Evolutionary conservation across 306 rosid species (phyloP).

Genomic region (Ormosia emarginata): DNA sequence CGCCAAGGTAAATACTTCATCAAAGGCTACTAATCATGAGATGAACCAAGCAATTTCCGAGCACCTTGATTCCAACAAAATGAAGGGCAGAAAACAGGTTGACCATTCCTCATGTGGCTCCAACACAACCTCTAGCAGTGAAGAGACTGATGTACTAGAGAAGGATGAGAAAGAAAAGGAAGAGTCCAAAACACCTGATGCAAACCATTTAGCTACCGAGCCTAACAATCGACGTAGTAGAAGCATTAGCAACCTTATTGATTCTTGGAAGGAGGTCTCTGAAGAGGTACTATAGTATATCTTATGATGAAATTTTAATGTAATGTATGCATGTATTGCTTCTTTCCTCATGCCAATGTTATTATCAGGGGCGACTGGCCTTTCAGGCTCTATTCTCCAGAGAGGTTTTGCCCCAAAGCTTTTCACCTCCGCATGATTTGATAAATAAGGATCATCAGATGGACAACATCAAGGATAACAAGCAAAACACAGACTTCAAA

Average conservation of each 20-base stretch:
- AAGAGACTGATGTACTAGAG: conserved; percentile 81
- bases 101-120: conserved; percentile 98
- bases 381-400: conserved; percentile 85
- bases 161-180: conserved; percentile 61
- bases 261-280: conserved; percentile 92
- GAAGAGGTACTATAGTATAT: conserved; percentile 63
- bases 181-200: conserved; percentile 56
- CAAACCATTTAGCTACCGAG: conserved; percentile 47
- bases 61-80: conserved; percentile 53
- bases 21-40: conserved; percentile 49
- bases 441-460: conserved; percentile 35
- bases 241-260: conserved; percentile 49
- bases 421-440: conserved; percentile 67
- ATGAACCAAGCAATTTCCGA: conserved; percentile 44
- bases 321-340: conserved; percentile 13
- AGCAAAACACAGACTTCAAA: conserved; percentile 28
- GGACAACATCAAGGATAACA: conserved; percentile 23
- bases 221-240: conserved; percentile 53
- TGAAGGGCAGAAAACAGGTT: conserved; percentile 53
- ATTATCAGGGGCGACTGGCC: conserved; percentile 75
- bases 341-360: conserved; percentile 26
- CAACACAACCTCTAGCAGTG: conserved; percentile 86
- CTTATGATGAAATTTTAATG: not conserved
- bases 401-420: conserved; percentile 86
- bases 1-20: conserved; percentile 42